Percentiles rank a stretch among this genome's conserved stretches.
Evolutionary conservation across 2,329 filamentous ascomycete species (phyloP).

Genomic region (Fusarium phyllophilum): DNA sequence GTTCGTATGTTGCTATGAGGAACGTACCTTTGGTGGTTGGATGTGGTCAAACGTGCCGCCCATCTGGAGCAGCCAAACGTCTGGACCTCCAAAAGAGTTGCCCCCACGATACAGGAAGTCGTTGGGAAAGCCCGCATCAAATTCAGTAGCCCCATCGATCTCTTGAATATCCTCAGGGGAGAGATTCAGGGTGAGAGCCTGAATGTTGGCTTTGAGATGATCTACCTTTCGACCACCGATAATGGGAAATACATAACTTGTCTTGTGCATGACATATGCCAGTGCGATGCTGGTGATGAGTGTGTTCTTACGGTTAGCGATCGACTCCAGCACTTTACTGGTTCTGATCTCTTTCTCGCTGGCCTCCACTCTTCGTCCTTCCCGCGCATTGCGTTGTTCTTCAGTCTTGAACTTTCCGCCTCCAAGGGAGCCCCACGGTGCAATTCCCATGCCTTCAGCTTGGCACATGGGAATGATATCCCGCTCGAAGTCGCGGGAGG

Average conservation of each 20-base stretch:
- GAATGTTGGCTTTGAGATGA: constrained; percentile 76
- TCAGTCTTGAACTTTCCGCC: constrained; percentile 59
- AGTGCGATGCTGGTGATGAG: constrained; percentile 65
- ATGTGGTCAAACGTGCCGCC: constrained; percentile 64
- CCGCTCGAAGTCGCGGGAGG: constrained; percentile 53
- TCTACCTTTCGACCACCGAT: constrained; percentile 75
- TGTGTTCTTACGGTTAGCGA: constrained; percentile 58
- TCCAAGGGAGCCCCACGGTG: constrained; percentile 68
- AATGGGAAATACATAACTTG: constrained; percentile 78
- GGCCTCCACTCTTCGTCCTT: constrained; percentile 53
- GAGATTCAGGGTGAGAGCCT: constrained; percentile 70
- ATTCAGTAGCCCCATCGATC: constrained; percentile 70
- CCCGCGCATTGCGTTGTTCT: constrained; percentile 47
- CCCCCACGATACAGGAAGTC: constrained; percentile 63
- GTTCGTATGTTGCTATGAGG: background rate
- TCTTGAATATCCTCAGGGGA: constrained; percentile 70
- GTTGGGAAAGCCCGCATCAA: constrained; percentile 75
- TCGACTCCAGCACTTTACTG: constrained; percentile 58
- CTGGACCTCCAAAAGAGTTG: constrained; percentile 50
- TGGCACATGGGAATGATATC: constrained; percentile 58
- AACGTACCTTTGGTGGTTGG: constrained; percentile 50
- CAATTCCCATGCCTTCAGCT: constrained; percentile 61
- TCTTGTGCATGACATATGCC: constrained; percentile 78
- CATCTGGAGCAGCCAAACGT: constrained; percentile 58
- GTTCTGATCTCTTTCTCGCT: constrained; percentile 64